Base-by-base conservation (phyloP, 352 stramenopile genomes). In the Sclerospora graminicola region DNA sequence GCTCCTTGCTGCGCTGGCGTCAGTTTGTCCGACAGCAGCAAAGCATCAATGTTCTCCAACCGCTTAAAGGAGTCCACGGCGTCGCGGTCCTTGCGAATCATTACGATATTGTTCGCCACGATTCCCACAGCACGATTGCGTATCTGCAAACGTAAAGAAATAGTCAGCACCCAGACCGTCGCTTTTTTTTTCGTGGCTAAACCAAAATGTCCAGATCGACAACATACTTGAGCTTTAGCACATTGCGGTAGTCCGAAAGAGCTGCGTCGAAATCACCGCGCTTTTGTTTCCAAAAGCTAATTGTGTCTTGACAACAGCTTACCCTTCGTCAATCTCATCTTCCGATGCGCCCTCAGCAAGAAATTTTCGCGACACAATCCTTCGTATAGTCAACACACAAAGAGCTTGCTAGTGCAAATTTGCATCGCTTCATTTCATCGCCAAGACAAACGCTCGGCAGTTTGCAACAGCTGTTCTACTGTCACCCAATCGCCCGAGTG, bases 41-140 rank as follows among this genome's bases (percentile, higher is more conserved):
- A 57, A 8, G 59, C 37, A 40, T 83, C 69, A 35, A 89, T 73
- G 39, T 45, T 72, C 48, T 87, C 84, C 33, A 91, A 55, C 0
- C 77, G 72, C 70, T 91, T 91, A 31, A 89, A 62, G 34, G 79
- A 91, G 51, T 91, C 79, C 14, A 91, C 62, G 5, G 84, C 54
- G 21, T 91, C 79, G 32, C 72, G 70, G 44, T 88, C 73, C 34
- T 70, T 75, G 36, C 78, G 76, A 39, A 91, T 85, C 15, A 71
- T 63, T 42, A 87, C 79, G 15, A 91, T 82, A 47, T 91, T 91
- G 61, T 91, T 91, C 24, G 77, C 79, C 14, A 89, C 72, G 28
- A 67, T 72, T 10, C 43, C 67, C 13, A 87, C 56, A 5, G 62
- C 67, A 48, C 72, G 69, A 42, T 88, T 81, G 41, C 37, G 74